Percentiles rank a stretch among this genome's conserved stretches.
Conservation (phyloP, 1,139 yeast genomes). For the Nakaseomyces glabratus region DNA sequence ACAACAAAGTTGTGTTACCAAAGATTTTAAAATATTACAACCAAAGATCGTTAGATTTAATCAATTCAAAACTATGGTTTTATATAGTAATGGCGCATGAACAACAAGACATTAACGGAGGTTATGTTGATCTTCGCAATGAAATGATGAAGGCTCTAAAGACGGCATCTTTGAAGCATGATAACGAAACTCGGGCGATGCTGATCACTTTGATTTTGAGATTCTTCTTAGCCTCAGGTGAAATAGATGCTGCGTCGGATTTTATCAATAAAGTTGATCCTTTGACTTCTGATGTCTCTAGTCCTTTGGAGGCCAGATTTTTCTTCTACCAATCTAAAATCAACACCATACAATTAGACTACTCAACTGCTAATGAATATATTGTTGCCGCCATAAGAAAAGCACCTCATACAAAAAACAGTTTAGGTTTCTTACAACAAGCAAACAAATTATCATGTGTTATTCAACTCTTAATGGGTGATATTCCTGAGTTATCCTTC, state of each 20-base stretch:
- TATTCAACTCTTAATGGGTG: constrained; percentile 92
- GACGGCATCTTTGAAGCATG: constrained; percentile 87
- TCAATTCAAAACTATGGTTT: constrained; percentile 91
- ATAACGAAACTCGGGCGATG: constrained; percentile 83
- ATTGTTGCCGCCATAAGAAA: constrained; percentile 90
- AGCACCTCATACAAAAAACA: constrained; percentile 86
- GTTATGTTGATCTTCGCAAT: constrained; percentile 45
- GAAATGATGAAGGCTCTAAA: constrained; percentile 66
- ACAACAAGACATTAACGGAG: constrained; percentile 34
- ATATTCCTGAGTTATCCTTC: constrained; percentile 82
- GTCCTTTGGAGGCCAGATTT: constrained; percentile 86
- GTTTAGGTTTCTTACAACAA: constrained; percentile 80
- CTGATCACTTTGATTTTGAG: constrained; percentile 76
- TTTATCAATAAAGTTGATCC: constrained; percentile 82
- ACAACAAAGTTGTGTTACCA: constrained; percentile 40
- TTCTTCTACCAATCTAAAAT: constrained; percentile 83
- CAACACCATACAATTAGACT: constrained; percentile 86
- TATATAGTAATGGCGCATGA: constrained; percentile 78
- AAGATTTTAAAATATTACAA: constrained; percentile 54
- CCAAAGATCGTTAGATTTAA: constrained; percentile 74
- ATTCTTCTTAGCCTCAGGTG: constrained; percentile 69
- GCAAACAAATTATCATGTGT: constrained; percentile 84
- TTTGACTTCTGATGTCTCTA: constrained; percentile 59
- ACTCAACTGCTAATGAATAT: constrained; percentile 82
- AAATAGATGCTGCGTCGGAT: constrained; percentile 79